Conservation (phyloP, 768 basidiomycete species). For the Lactarius evosmus region DNA sequence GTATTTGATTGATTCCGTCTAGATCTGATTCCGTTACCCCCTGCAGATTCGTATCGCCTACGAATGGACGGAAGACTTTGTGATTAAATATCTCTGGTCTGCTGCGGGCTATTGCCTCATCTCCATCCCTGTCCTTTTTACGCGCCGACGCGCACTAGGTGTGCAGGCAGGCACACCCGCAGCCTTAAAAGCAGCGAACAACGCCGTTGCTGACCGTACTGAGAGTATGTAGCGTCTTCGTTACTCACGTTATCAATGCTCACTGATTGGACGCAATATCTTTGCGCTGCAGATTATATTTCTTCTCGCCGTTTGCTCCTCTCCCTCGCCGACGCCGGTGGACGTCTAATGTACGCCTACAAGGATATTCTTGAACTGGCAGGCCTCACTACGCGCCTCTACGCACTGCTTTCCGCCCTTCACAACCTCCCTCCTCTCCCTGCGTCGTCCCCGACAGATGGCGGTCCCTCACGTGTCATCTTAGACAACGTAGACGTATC, state of each 20-base stretch:
- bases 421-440: conserved; percentile 66
- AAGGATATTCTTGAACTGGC: conserved; percentile 95
- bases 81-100: conserved; percentile 96
- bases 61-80: conserved; percentile 95
- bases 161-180: conserved; percentile 26
- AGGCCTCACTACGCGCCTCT: conserved; percentile 86
- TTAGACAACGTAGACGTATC: conserved; percentile 68
- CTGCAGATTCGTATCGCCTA: conserved; percentile 81
- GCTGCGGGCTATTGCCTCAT: conserved; percentile 90
- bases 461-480: conserved; percentile 46
- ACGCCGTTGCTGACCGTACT: conserved; percentile 47
- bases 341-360: conserved; percentile 93
- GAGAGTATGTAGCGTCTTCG: conserved; percentile 40
- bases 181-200: conserved; percentile 26
- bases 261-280: too few species aligned
- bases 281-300: conserved; percentile 62
- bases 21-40: neutral
- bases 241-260: neutral
- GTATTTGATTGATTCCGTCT: neutral
- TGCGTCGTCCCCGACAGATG: conserved; percentile 35
- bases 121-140: conserved; percentile 83
- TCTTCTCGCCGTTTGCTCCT: conserved; percentile 88
- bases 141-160: conserved; percentile 42
- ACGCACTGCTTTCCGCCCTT: conserved; percentile 80
- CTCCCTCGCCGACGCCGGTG: conserved; percentile 95